Conservation (phyloP, 306 rosid species). For the Quercus robur region DNA sequence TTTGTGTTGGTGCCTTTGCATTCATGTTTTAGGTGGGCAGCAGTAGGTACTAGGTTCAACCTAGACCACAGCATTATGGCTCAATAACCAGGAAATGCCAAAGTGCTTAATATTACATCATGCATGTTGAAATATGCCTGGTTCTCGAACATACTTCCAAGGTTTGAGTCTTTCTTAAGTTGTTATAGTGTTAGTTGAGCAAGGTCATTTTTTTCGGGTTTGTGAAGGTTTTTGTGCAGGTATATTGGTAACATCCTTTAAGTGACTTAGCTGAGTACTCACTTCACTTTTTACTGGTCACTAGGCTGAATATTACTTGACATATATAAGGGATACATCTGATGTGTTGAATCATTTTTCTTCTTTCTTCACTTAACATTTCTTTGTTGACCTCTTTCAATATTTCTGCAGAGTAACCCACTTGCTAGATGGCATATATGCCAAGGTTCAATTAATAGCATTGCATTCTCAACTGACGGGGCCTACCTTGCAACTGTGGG, state of each 20-base stretch:
- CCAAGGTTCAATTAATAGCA: constrained; percentile 78
- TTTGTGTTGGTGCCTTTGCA: neutral
- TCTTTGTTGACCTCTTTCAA: constrained; percentile 3
- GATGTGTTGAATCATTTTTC: neutral
- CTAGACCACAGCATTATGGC: neutral
- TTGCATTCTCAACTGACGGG: constrained; percentile 88
- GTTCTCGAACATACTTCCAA: neutral
- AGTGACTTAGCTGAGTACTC: neutral
- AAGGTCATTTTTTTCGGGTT: neutral
- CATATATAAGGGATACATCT: neutral
- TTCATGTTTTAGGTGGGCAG: neutral
- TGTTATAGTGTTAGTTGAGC: neutral
- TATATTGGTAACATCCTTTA: neutral
- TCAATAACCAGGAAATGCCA: neutral
- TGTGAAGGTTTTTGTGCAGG: neutral
- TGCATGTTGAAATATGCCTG: neutral
- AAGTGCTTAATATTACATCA: neutral
- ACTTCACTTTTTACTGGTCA: neutral
- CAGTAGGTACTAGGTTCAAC: neutral
- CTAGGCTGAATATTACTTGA: neutral
- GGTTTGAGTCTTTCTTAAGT: neutral
- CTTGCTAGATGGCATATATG: constrained; percentile 97
- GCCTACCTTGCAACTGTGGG: constrained; percentile 81
- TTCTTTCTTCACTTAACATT: neutral
- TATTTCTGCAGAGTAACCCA: constrained; percentile 77